Evolutionary conservation across 495 filamentous ascomycete species (phyloP).

Genomic region (Hypomontagnella submonticulosa): DNA sequence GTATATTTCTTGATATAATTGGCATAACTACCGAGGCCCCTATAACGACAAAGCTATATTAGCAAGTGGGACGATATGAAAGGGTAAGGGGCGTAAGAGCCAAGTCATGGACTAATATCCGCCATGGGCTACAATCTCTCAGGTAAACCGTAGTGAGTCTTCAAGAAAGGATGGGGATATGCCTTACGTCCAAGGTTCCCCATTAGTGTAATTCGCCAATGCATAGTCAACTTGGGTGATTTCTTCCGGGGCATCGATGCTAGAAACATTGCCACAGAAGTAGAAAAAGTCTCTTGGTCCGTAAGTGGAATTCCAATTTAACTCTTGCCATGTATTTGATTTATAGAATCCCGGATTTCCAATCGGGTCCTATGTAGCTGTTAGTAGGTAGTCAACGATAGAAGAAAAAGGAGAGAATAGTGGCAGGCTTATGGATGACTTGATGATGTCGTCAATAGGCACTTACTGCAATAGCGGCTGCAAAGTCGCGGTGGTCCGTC

Average conservation of each 20-base stretch:
- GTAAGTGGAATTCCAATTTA: conserved; percentile 55
- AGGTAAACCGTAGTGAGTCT: neutral
- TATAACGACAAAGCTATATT: conserved; percentile 10
- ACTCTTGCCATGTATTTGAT: conserved; percentile 61
- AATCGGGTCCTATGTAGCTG: conserved; percentile 47
- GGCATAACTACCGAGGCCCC: conserved; percentile 57
- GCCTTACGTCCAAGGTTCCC: conserved; percentile 58
- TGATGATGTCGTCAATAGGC: conserved; percentile 2
- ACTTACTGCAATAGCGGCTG: conserved; percentile 53
- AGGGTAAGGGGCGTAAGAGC: neutral
- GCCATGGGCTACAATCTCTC: neutral
- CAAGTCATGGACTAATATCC: neutral
- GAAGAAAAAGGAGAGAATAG: neutral
- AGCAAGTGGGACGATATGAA: conserved; percentile 2
- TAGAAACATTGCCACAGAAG: conserved; percentile 62
- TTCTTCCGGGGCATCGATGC: conserved; percentile 55
- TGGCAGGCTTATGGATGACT: neutral
- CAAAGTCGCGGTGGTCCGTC: conserved; percentile 56
- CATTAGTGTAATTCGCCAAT: conserved; percentile 57
- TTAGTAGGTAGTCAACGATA: conserved; percentile 1
- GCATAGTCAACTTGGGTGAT: conserved; percentile 54
- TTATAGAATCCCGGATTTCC: conserved; percentile 61
- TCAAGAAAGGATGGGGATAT: neutral
- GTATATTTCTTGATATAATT: conserved; percentile 58
- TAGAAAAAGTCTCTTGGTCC: conserved; percentile 58